Base-by-base conservation (phyloP, 495 filamentous ascomycete genomes). In the Articulospora tetracladia region DNA sequence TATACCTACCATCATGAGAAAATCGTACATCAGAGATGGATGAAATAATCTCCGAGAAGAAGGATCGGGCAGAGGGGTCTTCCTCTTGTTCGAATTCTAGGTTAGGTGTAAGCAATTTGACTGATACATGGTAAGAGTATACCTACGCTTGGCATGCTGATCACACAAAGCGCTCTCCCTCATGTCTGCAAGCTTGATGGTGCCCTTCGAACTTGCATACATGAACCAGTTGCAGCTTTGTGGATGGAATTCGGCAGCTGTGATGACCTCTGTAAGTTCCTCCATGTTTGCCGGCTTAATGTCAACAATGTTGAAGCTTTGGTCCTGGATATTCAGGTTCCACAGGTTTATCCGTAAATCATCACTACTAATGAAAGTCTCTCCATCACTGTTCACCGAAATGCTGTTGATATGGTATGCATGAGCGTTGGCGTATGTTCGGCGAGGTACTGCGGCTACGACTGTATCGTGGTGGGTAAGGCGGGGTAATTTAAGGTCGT, bases 381-480 rank as follows among this genome's bases (percentile, higher is more conserved):
- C 94, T 30, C 95, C 94, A 75, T 98, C 94, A 70, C 93, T 97
- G 78, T 98, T 98, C 65, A 98, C 94, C 34, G 94, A 98, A 67
- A 98, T 98, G 78, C 94, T 98, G 80, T 98, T 98, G 82, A 98
- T 98, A 73, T 98, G 94, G 70, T 98, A 98, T 55, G 94, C 94
- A 74, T 98, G 94, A 19, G 94, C 94, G 71, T 98, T 98, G 58
- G 94, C 93, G 71, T 98, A 98, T 17, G 93, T 97, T 75, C 92
- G 85, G 63, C 94, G 86, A 20, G 94, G 94, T 20, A 98, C 94
- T 13, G 94, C 94, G 26, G 94, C 95, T 54, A 98, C 94, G 48
- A 98, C 95, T 13, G 95, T 98, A 74, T 98, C 94, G 69, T 98
- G 94, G 70, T 98, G 94, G 63, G 94, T 97, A 69, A 98, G 82